phyloP scores from a whole-genome alignment of 75 land plant genomes.

The Sequoiadendron giganteum region DNA sequence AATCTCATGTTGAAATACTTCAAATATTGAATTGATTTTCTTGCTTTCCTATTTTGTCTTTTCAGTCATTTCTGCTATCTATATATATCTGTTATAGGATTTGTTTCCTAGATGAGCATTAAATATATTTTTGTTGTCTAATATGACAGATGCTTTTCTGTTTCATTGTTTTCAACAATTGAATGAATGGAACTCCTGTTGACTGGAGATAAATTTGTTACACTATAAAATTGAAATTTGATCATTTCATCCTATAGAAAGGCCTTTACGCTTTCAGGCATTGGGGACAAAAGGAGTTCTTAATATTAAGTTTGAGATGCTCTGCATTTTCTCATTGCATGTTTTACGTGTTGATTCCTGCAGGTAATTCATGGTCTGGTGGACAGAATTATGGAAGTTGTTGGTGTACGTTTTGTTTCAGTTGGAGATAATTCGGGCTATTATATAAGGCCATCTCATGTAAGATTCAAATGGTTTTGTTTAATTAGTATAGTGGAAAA shows the following conservation, averaged over 20 bases:
- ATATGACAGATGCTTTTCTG: background rate
- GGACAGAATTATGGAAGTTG: conserved; percentile 81
- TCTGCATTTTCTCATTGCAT: background rate
- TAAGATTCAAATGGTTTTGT: conserved; percentile 22
- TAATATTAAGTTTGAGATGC: background rate
- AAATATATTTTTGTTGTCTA: background rate
- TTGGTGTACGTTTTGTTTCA: conserved; percentile 44
- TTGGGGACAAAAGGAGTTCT: background rate
- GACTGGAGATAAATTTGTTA: background rate
- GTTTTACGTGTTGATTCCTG: background rate
- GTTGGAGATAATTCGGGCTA: conserved; percentile 51
- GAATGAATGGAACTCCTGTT: background rate
- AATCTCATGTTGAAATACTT: too few species aligned
- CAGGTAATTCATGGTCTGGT: conserved; percentile 86
- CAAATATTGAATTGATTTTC: too few species aligned
- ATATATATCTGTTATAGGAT: background rate
- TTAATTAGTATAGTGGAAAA: background rate
- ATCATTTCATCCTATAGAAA: background rate
- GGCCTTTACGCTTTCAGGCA: background rate
- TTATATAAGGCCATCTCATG: conserved; percentile 55
- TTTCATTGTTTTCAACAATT: background rate
- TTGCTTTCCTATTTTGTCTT: too few species aligned
- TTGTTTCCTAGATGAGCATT: background rate
- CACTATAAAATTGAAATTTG: background rate
- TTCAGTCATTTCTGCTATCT: background rate